Evolutionary conservation across 495 filamentous ascomycete genomes (phyloP), one percentile per base, ranked within the genome.

Genomic region (Cladorrhinum samala): DNA sequence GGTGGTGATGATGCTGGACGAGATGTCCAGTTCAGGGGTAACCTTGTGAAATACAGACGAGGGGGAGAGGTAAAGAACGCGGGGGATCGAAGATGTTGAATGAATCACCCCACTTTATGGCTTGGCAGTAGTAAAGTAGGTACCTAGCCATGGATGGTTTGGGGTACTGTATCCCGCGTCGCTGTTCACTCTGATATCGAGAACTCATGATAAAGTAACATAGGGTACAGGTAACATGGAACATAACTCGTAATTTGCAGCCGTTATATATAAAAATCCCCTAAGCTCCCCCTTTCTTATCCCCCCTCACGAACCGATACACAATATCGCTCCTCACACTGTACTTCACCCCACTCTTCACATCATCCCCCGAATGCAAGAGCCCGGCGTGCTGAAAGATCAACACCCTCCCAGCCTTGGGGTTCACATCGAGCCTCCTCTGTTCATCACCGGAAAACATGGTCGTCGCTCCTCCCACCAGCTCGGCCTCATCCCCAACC

Each of bases 321-420:
- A 93, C 82, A 24, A 92, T 55, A 72, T 95, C 89, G 9, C 83
- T 83, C 53, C 89, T 72, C 68, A 93, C 75, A 0, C 86, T 92
- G 58, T 83, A 85, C 69, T 94, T 93, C 9, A 78, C 72, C 0
- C 89, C 89, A n/a, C 65, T 62, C 33, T 74, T 68, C 5, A 93
- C 86, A 57, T 89, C 82, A 53, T 86, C 88, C 1, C 89, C 89
- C 18, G 79, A 78, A 67, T 94, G 89, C 57, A 84, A 55, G 27
- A 94, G 67, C 46, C 74, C 61, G 3, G 70, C 58, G 52, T 93
- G 89, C 68, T 94, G 88, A 55, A 95, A 95, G 17, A 93, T 73
- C 38, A 93, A 69, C 17, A 89, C 80, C 9, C 85, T 73, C 0
- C 89, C 89, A 14, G 75, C 72, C 66, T 83, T 88, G 4, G 87